Evolutionary conservation across 2,329 filamentous ascomycete species (phyloP), one percentile per base, ranked within the genome.

Genomic region (Lizonia empirigonia): DNA sequence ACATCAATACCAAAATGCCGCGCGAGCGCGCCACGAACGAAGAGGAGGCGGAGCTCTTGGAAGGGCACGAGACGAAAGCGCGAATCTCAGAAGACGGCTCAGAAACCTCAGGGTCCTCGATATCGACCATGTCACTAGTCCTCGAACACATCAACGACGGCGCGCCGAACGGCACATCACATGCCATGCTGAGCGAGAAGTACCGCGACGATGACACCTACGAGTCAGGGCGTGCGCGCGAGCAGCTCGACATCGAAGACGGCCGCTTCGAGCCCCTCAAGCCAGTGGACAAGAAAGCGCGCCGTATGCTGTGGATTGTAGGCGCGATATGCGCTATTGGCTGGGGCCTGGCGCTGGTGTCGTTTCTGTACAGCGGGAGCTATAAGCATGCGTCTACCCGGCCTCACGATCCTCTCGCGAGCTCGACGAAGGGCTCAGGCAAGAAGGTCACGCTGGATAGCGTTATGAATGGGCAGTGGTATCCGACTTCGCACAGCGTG

Each of bases 61-160:
- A 72, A 22, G 64, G 66, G 38, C 59, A 71, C 29, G 65, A 72
- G 45, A 53, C 55, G 39, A 53, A 65, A 30, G 48, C 65, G 47
- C 68, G 65, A 52, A 51, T 56, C 51, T 73, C 71, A 50, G 66
- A 72, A 55, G 72, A 71, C 56, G 64, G 65, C 36, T 70, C 60
- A 5, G 67, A 69, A 44, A 82, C 81, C 55, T 90, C 89, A 3
- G 72, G 83, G 36, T 90, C 88, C n/a, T 88, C 87, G 32, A 86
- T 85, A n/a, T 94, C 90, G 26, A 93, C 90, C 9, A 91, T 88
- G 4, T 93, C 90, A 63, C 80, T 94, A 12, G 84, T 94, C 45
- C 89, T 94, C 68, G 89, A 94, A 60, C 85, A 87, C 56, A 81
- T 93, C 59, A 82, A 84, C 63, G 86, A 89, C 68, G 73, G 65